phyloP scores from a whole-genome alignment of 371 early-diverging fungal genomes.

The Rhizopus microsporus region DNA sequence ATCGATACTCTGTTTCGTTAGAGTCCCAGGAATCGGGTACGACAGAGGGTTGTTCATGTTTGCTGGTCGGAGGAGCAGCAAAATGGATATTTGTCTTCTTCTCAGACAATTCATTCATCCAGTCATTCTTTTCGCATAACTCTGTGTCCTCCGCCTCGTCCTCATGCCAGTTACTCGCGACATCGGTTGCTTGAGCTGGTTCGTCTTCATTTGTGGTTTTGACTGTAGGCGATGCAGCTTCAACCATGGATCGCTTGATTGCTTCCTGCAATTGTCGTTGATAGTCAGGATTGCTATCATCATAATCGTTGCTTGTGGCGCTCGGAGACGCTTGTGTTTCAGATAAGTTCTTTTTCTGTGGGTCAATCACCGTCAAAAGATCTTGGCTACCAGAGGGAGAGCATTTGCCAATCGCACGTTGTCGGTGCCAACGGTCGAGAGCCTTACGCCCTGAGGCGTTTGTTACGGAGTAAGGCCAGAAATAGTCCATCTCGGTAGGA shows the following conservation, averaged over 20 bases:
- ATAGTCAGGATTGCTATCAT: slow-evolving; percentile 28
- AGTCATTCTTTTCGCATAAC: not conserved
- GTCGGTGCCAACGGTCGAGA: slow-evolving; percentile 23
- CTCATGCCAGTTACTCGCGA: not conserved
- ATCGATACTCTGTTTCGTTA: not conserved
- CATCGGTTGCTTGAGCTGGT: not conserved
- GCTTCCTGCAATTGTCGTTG: slow-evolving; percentile 27
- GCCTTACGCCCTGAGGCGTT: slow-evolving; percentile 11
- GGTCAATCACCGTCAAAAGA: not conserved
- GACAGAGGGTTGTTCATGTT: not conserved
- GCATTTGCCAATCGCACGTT: slow-evolving; percentile 10
- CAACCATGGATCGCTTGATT: slow-evolving; percentile 20
- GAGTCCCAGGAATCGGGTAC: not conserved
- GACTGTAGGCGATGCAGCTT: not conserved
- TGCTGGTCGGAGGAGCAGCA: not conserved
- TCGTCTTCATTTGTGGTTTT: not conserved
- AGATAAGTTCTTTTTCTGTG: not conserved
- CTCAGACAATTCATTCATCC: not conserved
- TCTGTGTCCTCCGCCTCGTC: not conserved
- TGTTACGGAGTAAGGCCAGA: slow-evolving; percentile 33
- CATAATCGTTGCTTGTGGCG: slow-evolving; percentile 13
- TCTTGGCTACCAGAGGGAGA: slow-evolving; percentile 1
- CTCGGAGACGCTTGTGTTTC: not conserved
- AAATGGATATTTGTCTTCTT: not conserved
- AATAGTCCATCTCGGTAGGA: slow-evolving; percentile 7